Evolutionary conservation across 176 grass and related monocot species (phyloP).

Genomic region (Musa schizocarpa): DNA sequence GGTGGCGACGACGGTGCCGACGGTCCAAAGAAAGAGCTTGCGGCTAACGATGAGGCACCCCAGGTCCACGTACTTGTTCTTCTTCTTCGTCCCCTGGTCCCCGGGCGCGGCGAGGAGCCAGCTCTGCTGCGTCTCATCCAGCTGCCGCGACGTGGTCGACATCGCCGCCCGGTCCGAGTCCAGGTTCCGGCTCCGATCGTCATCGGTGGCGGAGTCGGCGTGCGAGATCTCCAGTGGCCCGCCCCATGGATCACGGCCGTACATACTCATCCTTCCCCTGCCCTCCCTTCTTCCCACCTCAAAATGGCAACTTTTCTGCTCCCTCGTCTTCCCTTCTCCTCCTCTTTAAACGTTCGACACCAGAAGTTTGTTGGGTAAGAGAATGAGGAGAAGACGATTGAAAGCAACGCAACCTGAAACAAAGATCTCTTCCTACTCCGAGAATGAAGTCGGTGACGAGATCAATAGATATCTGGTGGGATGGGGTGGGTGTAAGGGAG

Average conservation of each 20-base stretch:
- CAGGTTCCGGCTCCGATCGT: conserved; percentile 92
- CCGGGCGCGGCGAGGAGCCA: conserved; percentile 86
- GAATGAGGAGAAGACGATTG: not conserved
- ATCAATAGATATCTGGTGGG: too few species aligned
- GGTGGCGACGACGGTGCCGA: conserved; percentile 47
- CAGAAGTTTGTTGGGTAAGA: not conserved
- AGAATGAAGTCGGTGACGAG: too few species aligned
- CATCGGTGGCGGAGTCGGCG: conserved; percentile 80
- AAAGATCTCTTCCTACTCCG: too few species aligned
- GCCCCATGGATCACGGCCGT: conserved; percentile 90
- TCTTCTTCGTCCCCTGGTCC: conserved; percentile 65
- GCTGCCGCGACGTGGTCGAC: conserved; percentile 39
- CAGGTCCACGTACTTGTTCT: conserved; percentile 83
- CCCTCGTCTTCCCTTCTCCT: not conserved
- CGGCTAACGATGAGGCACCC: conserved; percentile 84
- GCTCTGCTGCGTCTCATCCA: conserved; percentile 96
- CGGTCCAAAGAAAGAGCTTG: conserved; percentile 62
- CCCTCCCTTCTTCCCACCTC: not conserved
- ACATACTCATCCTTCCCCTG: conserved; percentile 62
- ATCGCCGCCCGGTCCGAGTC: conserved; percentile 70
- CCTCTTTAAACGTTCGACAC: not conserved
- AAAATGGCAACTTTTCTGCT: not conserved
- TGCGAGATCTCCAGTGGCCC: conserved; percentile 74
- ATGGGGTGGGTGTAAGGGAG: too few species aligned
- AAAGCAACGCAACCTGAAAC: not conserved